phyloP scores from a whole-genome alignment of 2,329 filamentous ascomycete species.

The Xylogone sp. region DNA sequence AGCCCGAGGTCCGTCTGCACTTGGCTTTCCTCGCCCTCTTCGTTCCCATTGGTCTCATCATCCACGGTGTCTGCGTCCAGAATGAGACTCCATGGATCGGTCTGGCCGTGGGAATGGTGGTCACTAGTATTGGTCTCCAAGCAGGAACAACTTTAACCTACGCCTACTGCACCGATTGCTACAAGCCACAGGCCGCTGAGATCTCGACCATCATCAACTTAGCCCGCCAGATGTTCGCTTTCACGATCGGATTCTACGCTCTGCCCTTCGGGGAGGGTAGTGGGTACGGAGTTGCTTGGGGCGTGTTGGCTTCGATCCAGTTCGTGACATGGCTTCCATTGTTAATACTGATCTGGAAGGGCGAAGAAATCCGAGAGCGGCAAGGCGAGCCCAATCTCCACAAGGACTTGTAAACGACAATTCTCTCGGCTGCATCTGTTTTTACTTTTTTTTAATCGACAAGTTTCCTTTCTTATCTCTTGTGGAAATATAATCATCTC shows the following conservation, averaged over 20 bases:
- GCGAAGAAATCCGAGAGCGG: not conserved
- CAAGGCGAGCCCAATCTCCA: not conserved
- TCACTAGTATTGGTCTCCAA: conserved; percentile 31
- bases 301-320: not conserved
- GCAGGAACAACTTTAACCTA: conserved; percentile 32
- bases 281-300: not conserved
- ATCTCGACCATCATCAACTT: conserved; percentile 30
- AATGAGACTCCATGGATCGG: conserved; percentile 28
- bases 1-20: conserved; percentile 24
- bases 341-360: not conserved
- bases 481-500: not conserved
- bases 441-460: not conserved
- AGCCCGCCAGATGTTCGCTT: conserved; percentile 29
- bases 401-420: not conserved
- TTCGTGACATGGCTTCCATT: not conserved
- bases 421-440: no score
- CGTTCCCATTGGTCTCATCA: conserved; percentile 25
- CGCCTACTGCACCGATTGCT: conserved; percentile 32
- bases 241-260: conserved; percentile 30
- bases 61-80: conserved; percentile 32
- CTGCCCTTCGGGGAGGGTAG: not conserved
- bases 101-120: conserved; percentile 32
- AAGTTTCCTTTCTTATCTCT: not conserved
- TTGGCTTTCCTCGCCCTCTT: conserved; percentile 26
- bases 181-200: conserved; percentile 32